Base-by-base conservation (phyloP, 306 rosid species). In the Malus orientalis region DNA sequence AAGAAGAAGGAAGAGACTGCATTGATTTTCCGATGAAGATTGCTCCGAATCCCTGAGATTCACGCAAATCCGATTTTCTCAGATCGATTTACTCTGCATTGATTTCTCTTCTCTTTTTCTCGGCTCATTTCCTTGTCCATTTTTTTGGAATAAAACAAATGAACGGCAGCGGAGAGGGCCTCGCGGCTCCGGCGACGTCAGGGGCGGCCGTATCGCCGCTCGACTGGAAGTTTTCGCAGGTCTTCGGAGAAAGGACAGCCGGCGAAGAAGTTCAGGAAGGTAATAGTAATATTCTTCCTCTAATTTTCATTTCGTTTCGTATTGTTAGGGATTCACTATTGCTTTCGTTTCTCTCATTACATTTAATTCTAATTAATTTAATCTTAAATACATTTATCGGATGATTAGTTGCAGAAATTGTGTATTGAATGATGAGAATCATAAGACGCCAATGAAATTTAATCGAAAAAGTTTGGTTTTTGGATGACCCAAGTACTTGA, bases 181-280 rank as follows among this genome's bases (percentile, higher is more conserved):
- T 44, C 11, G 8, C 47, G 57, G 76, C 74, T 49, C 49, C 80
- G 78, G 74, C 78, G 42, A 66, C 76, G 63, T 71, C 67, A 53
- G 81, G 49, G n/a, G 42, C 40, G 61, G 59, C 20, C 4, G n/a
- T 69, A 5, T 69, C 69, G 84, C 74, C 81, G 77, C 87, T 85
- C 20, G 91, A 87, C 32, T 85, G 91, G 91, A 85, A 83, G 30
- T 87, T 87, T 67, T 78, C 91, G 2, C 89, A 87, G 83, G 91
- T 87, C 2, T 87, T 87, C 55, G 91, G 91, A 10, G 91, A 87
- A 74, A 86, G 91, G 70, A 45, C 91, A 49, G 91, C 91, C 12
- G 91, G 87, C 32, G 91, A 87, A 74, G 89, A 87, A 64, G 91
- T 87, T 78, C 91, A 87, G 87, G 91, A 87, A 80, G 91, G 91